phyloP scores from a whole-genome alignment of 176 grass and related monocot species.

The Oryza australiensis region DNA sequence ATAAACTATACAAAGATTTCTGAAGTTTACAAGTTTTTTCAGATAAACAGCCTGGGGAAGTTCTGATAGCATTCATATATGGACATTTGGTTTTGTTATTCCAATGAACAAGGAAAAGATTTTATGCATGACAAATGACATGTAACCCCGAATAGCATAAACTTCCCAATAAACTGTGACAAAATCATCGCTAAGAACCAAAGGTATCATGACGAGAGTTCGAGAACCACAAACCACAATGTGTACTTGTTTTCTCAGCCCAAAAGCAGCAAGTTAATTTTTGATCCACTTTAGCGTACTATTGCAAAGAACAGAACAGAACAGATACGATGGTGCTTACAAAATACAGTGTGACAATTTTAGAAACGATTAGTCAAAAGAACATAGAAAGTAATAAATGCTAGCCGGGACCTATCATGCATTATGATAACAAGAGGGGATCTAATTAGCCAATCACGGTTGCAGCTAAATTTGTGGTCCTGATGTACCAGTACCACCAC shows the following conservation, averaged over 20 bases:
- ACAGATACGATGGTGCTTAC: not conserved
- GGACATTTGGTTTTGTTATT: not conserved
- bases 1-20: not conserved
- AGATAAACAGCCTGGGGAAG: conserved; percentile 14
- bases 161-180: not conserved
- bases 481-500: not conserved
- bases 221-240: not conserved
- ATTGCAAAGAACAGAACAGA: not conserved
- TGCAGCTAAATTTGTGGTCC: not conserved
- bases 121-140: not conserved
- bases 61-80: not conserved
- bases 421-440: not conserved
- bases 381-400: not conserved
- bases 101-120: not conserved
- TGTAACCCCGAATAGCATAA: not conserved
- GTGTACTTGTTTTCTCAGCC: not conserved
- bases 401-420: not conserved
- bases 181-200: not conserved
- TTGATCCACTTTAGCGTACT: not conserved
- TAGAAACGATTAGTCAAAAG: not conserved
- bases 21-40: not conserved
- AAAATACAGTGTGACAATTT: not conserved
- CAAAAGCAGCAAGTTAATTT: too few relatives aligned
- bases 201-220: not conserved
- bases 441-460: not conserved